Evolutionary conservation across 768 basidiomycete species (phyloP), one percentile per base, ranked within the genome.

Genomic region (Tricholoma saponaceum): DNA sequence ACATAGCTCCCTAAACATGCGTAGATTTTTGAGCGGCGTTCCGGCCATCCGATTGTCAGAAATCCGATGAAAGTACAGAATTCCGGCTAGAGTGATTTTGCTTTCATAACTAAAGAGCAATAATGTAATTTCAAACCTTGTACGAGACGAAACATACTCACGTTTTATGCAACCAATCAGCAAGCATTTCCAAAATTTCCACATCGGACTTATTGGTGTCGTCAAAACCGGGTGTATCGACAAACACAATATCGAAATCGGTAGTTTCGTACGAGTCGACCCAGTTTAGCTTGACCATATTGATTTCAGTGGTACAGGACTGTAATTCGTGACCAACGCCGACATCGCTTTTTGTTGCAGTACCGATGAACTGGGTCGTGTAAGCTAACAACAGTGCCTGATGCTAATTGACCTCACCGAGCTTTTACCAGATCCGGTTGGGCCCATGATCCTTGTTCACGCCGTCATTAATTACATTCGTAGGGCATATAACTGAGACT

Each of bases 1-100:
- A 62, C 82, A 83, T 12, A 82, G 69, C 49, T 78, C 72, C 54
- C 70, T 69, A 66, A 82, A 83, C 66, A 82, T 75, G 14, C 67
- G 68, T 39, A 80, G 70, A 60, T 81, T 82, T 60, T 72, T 71
- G 35, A 68, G 68, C 18, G 78, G 73, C 9, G 74, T 73, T 43
- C 74, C 76, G 41, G 70, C 72, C 70, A 79, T 71, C 35, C 72
- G 64, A 61, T 66, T 65, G 49, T 78, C 74, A 12, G 70, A 64
- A 63, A 79, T 77, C 25, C 76, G 73, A 62, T 79, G 78, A 64
- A 79, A 72, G 63, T 77, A 79, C 39, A 79, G 68, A 64, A 79
- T 69, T 10, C 78, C 78, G 2, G 61, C 59, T 28, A 71, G 52
- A 51, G 64, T 77, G 53, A 72, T 65, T 12, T 62, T 28, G n/a